phyloP scores from a whole-genome alignment of 805 yeast genomes.

The Priceomyces medius region DNA sequence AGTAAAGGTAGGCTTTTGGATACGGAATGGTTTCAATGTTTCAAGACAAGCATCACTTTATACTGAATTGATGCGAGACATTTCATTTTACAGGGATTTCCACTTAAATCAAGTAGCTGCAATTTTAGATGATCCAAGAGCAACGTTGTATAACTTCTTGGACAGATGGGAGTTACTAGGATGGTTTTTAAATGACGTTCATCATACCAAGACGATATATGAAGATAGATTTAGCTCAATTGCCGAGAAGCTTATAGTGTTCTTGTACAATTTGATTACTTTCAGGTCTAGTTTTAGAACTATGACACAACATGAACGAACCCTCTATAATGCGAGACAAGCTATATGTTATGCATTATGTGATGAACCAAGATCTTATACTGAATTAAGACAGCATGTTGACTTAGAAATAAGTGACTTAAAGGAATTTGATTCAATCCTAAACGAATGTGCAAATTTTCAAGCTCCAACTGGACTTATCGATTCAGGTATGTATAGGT shows the following conservation, averaged over 20 bases:
- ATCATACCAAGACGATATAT: conserved; percentile 37
- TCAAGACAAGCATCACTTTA: conserved; percentile 52
- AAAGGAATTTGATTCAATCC: conserved; percentile 44
- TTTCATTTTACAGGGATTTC: conserved; percentile 42
- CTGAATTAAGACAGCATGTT: conserved; percentile 38
- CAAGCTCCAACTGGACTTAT: conserved; percentile 58
- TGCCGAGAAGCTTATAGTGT: conserved; percentile 41
- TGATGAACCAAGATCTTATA: conserved; percentile 53
- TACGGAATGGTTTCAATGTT: conserved; percentile 64
- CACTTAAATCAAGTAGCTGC: conserved; percentile 47
- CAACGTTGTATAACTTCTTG: conserved; percentile 37
- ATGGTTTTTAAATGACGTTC: conserved; percentile 44
- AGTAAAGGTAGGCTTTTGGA: conserved; percentile 66
- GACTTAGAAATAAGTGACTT: conserved; percentile 32
- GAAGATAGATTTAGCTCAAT: conserved; percentile 49
- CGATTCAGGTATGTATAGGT: conserved; percentile 63
- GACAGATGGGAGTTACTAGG: conserved; percentile 58
- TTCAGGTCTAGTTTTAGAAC: conserved; percentile 30
- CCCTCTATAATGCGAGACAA: conserved; percentile 30
- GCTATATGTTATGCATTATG: conserved; percentile 52
- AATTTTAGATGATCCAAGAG: conserved; percentile 36
- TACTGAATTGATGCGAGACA: conserved; percentile 38
- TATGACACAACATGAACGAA: conserved; percentile 25
- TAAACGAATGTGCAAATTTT: conserved; percentile 63
- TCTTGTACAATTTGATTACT: conserved; percentile 45